A percentile compares a stretch with the other conserved stretches of the same genome.
Evolutionary conservation across 2,329 filamentous ascomycete species (phyloP).

Genomic region (Hypomyces rosellus): DNA sequence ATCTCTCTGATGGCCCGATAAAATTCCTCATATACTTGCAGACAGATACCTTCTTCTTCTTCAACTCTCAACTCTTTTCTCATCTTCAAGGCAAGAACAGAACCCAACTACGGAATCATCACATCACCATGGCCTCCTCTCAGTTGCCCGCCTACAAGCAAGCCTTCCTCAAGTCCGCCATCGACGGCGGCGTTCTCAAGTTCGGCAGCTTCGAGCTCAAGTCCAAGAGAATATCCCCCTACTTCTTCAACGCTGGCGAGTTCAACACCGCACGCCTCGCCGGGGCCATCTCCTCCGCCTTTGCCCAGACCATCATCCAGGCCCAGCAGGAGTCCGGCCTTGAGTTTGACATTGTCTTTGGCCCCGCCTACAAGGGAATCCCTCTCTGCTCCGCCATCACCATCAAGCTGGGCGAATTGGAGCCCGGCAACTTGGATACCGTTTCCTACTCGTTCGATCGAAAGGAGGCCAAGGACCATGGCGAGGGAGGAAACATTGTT

Average conservation of each 20-base stretch:
- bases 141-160: conserved; percentile 60
- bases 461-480: conserved; percentile 94
- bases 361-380: conserved; percentile 94
- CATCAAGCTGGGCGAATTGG: conserved; percentile 66
- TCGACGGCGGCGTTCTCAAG: conserved; percentile 64
- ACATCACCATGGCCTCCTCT: conserved; percentile 31
- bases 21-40: no score
- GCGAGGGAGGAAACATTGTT: conserved; percentile 89
- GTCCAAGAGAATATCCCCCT: conserved; percentile 83
- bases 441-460: conserved; percentile 88
- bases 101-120: background rate
- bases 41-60: no score
- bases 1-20: no score
- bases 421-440: conserved; percentile 57
- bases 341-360: conserved; percentile 81
- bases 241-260: conserved; percentile 95
- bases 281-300: conserved; percentile 71
- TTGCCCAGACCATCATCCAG: conserved; percentile 60
- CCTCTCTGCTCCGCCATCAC: conserved; percentile 75
- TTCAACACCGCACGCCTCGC: conserved; percentile 80
- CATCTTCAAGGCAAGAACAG: background rate
- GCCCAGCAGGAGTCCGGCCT: conserved; percentile 37
- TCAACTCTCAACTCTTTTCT: background rate
- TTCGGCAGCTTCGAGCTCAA: conserved; percentile 88
- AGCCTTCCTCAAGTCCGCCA: conserved; percentile 63